Base-by-base conservation (phyloP, 2,329 filamentous ascomycete genomes). In the Sclerotinia spermophila region DNA sequence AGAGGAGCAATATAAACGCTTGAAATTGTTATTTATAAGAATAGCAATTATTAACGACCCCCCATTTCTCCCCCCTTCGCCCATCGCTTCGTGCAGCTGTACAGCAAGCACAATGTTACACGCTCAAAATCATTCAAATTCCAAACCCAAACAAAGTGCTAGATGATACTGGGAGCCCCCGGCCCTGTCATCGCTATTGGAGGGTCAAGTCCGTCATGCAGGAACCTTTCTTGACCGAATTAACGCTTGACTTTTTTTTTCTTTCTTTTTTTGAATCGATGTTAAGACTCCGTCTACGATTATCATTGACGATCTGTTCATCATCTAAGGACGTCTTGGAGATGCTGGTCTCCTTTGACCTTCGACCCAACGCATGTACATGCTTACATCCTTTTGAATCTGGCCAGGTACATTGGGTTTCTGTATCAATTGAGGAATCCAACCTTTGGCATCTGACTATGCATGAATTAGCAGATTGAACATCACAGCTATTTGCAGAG, bases 381-480 rank as follows among this genome's bases (percentile, higher is more conserved):
- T 81, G 7, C 87, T 86, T 10, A 93, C 91, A 77, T 94, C 92
- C 81, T 92, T 92, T 27, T 87, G 86, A 64, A 94, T 84, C 72
- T 86, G 84, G 1, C 84, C 84, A 1, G 89, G 86, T 64, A 92
- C 83, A 5, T 86, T 87, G 78, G 86, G 76, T 72, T 87, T 89
- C 82, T 94, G 91, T 74, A 90, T 78, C 82, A 84, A 89, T 78
- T 85, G 82, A 0, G 92, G 92, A 70, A 94, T 76, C 40, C 85
- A 79, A 0, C 92, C 92, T 68, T 84, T 84, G 0, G 92, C 92
- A 78, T 94, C 87, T 71, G 62, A 51, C 62, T 65, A 65, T 8
- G n/a, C 45, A 65, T 15, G 33, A 40, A 33, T 65, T 53, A 65
- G 62, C 33, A 53, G 40, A 40, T 13, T 24, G 17, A 53, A 42